These are phyloP conservation scores for Sphaerosporella brunnea DNA, from an alignment of 495 filamentous ascomycete species.

Conservation along the genomic window DNA sequence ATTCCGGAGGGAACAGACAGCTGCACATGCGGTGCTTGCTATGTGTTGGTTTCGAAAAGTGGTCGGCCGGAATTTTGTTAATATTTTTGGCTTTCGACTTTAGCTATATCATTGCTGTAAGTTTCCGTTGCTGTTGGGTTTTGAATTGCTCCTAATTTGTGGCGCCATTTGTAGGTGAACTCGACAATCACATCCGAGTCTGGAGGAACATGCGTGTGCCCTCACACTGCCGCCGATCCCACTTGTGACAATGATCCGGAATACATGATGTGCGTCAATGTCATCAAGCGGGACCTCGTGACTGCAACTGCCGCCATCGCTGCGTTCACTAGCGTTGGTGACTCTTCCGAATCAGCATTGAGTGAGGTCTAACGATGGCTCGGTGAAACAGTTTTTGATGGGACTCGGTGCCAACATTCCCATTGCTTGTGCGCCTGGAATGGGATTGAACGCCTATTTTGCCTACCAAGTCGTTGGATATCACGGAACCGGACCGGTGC, in stretches of 20 bases:
- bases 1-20: too few species aligned
- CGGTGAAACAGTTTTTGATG: constrained; percentile 49
- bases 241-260: constrained; percentile 38
- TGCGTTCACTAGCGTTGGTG: constrained; percentile 26
- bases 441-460: constrained; percentile 76
- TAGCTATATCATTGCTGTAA: constrained; percentile 44
- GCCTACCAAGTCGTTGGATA: constrained; percentile 63
- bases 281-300: constrained; percentile 55
- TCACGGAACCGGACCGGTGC: constrained; percentile 47
- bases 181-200: constrained; percentile 37
- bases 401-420: constrained; percentile 53
- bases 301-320: constrained; percentile 68
- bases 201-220: constrained; percentile 64
- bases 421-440: constrained; percentile 60
- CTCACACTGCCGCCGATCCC: constrained; percentile 30
- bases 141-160: neutral
- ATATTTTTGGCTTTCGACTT: constrained; percentile 18
- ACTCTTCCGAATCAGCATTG: constrained; percentile 42
- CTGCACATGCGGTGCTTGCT: too few species aligned
- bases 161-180: constrained; percentile 17
- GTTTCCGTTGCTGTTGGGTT: constrained; percentile 3
- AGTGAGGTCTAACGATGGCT: constrained; percentile 41
- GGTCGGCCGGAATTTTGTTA: too few species aligned
- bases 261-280: constrained; percentile 46
- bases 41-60: too few species aligned